Evolutionary conservation across 1,284 basidiomycete species (phyloP).

Genomic region (Exobasidium rhododendri): DNA sequence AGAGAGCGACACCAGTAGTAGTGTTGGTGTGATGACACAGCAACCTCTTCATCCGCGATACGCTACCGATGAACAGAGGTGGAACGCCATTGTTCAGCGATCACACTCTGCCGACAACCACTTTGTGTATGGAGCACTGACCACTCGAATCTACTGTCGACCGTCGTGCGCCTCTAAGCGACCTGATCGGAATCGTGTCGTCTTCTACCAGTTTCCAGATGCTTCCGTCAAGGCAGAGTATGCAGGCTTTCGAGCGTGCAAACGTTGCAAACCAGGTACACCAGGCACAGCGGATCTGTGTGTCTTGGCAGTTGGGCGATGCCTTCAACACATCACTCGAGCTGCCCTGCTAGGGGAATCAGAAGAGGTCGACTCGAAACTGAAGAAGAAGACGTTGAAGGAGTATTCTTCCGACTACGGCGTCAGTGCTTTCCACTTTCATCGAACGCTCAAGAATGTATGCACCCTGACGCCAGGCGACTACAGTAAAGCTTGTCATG

Average conservation of each 20-base stretch:
- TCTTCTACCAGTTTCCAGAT: slow-evolving; percentile 19
- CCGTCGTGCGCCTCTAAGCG: slow-evolving; percentile 22
- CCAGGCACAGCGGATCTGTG: slow-evolving; percentile 17
- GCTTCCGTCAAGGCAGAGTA: slow-evolving; percentile 16
- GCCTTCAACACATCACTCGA: slow-evolving; percentile 20
- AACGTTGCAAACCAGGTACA: slow-evolving; percentile 22
- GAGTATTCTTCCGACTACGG: slow-evolving; percentile 19
- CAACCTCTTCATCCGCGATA: background rate
- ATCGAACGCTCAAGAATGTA: slow-evolving; percentile 21
- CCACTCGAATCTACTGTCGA: slow-evolving; percentile 22
- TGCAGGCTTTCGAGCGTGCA: slow-evolving; percentile 20
- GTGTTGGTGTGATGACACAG: background rate
- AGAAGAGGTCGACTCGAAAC: slow-evolving; percentile 13
- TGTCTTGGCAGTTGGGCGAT: slow-evolving; percentile 19
- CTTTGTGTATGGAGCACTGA: slow-evolving; percentile 18
- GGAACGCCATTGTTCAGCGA: slow-evolving; percentile 1
- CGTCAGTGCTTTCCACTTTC: slow-evolving; percentile 24
- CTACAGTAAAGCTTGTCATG: slow-evolving; percentile 18
- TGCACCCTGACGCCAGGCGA: slow-evolving; percentile 20
- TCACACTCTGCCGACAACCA: slow-evolving; percentile 10
- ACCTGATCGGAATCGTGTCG: slow-evolving; percentile 16
- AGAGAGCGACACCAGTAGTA: background rate
- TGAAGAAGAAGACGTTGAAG: slow-evolving; percentile 20
- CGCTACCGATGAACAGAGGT: background rate
- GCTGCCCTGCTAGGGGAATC: slow-evolving; percentile 7